Evolutionary conservation across 768 basidiomycete genomes (phyloP).

Genomic region (Russula lepida): DNA sequence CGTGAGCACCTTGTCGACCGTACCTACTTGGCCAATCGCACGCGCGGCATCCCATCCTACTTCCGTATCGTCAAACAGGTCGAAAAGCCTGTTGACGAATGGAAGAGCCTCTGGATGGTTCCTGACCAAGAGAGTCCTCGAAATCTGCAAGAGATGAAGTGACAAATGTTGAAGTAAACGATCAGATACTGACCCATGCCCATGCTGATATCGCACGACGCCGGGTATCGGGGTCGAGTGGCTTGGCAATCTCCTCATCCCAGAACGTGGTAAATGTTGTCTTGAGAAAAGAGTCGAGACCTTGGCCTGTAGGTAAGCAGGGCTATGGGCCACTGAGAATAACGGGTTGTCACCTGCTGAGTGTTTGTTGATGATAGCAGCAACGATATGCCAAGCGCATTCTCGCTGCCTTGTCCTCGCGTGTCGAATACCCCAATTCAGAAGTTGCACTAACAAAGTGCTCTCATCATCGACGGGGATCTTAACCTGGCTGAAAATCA

Average conservation of each 20-base stretch:
- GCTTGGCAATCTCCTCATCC: conserved; percentile 37
- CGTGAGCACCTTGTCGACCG: conserved; percentile 53
- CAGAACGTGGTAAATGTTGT: conserved; percentile 41
- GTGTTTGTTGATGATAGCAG: conserved; percentile 74
- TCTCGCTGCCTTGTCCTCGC: conserved; percentile 46
- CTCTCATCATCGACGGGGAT: conserved; percentile 43
- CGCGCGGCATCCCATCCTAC: conserved; percentile 70
- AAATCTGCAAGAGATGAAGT: conserved; percentile 40
- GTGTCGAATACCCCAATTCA: conserved; percentile 50
- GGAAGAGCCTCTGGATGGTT: conserved; percentile 50
- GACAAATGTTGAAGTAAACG: not conserved
- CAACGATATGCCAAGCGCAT: conserved; percentile 48
- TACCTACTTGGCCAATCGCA: conserved; percentile 59
- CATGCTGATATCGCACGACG: conserved; percentile 53
- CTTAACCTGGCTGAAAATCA: conserved; percentile 35
- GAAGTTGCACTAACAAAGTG: conserved; percentile 43
- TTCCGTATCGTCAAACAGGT: conserved; percentile 54
- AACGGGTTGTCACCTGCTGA: conserved; percentile 43
- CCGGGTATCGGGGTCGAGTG: conserved; percentile 25
- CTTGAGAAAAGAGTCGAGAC: conserved; percentile 38
- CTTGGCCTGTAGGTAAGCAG: conserved; percentile 29
- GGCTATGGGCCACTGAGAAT: not conserved
- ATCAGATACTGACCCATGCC: conserved; percentile 49
- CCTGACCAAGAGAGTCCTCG: conserved; percentile 71
- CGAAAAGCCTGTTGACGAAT: conserved; percentile 59